A percentile compares a stretch with the other conserved stretches of the same genome.
phyloP scores from a whole-genome alignment of 306 rosid species.

The Fagus sylvatica region DNA sequence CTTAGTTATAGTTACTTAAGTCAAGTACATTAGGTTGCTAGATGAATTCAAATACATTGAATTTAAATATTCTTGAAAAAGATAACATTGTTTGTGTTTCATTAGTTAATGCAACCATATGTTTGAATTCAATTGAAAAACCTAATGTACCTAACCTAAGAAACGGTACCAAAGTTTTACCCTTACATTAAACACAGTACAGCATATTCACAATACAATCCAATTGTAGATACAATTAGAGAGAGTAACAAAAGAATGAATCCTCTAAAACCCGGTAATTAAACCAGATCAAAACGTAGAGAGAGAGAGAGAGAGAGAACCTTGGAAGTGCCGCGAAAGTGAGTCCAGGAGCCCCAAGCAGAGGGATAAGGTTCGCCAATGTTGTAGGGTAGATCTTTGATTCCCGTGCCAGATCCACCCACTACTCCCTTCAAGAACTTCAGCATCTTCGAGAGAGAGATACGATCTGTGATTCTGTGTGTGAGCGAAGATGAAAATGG shows the following conservation, averaged over 20 bases:
- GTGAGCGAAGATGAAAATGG: conserved; percentile 6
- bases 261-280: not conserved
- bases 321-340: conserved; percentile 85
- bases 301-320: conserved; percentile 25
- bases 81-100: too few relatives aligned
- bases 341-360: conserved; percentile 99
- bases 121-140: too few relatives aligned
- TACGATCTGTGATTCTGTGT: not conserved
- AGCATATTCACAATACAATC: not conserved
- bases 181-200: too few relatives aligned
- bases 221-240: not conserved
- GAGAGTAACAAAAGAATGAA: not conserved
- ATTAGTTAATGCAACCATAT: too few relatives aligned
- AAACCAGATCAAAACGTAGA: not conserved
- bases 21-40: too few relatives aligned
- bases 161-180: too few relatives aligned
- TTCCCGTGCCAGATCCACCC: conserved; percentile 90
- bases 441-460: conserved; percentile 39
- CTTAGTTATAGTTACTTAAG: too few relatives aligned
- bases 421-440: conserved; percentile 92
- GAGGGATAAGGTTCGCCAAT: conserved; percentile 81
- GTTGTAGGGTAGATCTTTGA: conserved; percentile 90
- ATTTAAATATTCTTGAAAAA: too few relatives aligned
- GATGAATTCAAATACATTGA: too few relatives aligned
- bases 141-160: not conserved